These are phyloP conservation scores for Leccinum boreale DNA, from an alignment of 768 basidiomycete species.

Conservation along the genomic window DNA sequence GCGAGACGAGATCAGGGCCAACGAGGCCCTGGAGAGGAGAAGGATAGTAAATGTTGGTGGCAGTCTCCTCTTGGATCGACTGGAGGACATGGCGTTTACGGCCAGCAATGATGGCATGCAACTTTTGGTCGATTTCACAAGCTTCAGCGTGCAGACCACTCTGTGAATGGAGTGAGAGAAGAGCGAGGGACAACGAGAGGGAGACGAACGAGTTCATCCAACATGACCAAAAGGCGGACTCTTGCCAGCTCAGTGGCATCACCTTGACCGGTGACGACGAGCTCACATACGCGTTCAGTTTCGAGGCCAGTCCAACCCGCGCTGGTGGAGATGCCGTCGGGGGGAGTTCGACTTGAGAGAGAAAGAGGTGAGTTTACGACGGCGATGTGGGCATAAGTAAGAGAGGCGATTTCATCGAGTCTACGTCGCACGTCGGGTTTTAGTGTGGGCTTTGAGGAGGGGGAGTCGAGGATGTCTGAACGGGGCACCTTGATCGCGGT, in stretches of 20 bases:
- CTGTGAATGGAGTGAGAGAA: slow-evolving; percentile 37
- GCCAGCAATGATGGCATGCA: slow-evolving; percentile 88
- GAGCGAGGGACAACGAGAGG: not conserved
- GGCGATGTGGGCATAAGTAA: slow-evolving; percentile 90
- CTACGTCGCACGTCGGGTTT: slow-evolving; percentile 79
- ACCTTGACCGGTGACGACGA: slow-evolving; percentile 84
- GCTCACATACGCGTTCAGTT: slow-evolving; percentile 90
- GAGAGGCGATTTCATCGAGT: slow-evolving; percentile 91
- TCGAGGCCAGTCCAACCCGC: slow-evolving; percentile 89
- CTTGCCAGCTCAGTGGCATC: slow-evolving; percentile 91
- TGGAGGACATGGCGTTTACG: slow-evolving; percentile 86
- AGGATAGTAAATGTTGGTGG: slow-evolving; percentile 94
- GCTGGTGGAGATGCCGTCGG: slow-evolving; percentile 71
- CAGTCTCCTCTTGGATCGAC: slow-evolving; percentile 94
- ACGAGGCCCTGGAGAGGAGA: slow-evolving; percentile 85
- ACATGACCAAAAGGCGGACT: slow-evolving; percentile 86
- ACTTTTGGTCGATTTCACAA: slow-evolving; percentile 92
- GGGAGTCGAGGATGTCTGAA: slow-evolving; percentile 88
- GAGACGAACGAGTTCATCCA: slow-evolving; percentile 84
- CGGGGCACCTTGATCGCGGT: slow-evolving; percentile 87
- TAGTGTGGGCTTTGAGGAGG: slow-evolving; percentile 71
- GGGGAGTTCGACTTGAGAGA: slow-evolving; percentile 70
- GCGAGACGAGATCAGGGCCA: slow-evolving; percentile 54
- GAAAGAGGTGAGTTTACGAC: slow-evolving; percentile 85
- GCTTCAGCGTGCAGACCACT: slow-evolving; percentile 87